A percentile compares a stretch with the other conserved stretches of the same genome.
These are phyloP conservation scores for Pulveroboletus sp. DNA, from an alignment of 768 basidiomycete genomes.

Conservation along the genomic window DNA sequence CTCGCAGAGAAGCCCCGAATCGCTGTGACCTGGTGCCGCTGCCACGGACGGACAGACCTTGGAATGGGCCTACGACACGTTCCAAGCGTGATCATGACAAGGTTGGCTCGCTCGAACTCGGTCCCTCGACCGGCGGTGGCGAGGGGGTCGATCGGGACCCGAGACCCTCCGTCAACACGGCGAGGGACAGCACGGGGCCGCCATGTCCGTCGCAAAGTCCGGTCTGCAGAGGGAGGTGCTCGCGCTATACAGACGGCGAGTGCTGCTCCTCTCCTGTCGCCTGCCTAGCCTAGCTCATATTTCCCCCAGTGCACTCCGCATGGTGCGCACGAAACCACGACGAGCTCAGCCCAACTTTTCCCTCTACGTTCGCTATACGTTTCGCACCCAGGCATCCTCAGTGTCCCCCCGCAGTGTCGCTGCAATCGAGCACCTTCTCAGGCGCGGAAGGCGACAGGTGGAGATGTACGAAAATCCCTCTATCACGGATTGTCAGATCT, in stretches of 20 bases:
- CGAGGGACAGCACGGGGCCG: background rate
- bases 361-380: slow-evolving; percentile 63
- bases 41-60: slow-evolving; percentile 7
- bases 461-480: slow-evolving; percentile 62
- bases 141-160: slow-evolving; percentile 10
- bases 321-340: slow-evolving; percentile 64
- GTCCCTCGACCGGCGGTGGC: slow-evolving; percentile 22
- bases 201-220: slow-evolving; percentile 35
- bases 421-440: slow-evolving; percentile 71
- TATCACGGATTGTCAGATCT: slow-evolving; percentile 74
- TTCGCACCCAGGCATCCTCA: slow-evolving; percentile 56
- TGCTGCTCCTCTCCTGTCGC: background rate
- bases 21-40: slow-evolving; percentile 1
- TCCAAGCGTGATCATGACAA: slow-evolving; percentile 18
- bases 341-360: slow-evolving; percentile 58
- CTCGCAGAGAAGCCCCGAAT: slow-evolving; percentile 13
- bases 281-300: slow-evolving; percentile 2
- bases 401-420: slow-evolving; percentile 64
- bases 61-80: slow-evolving; percentile 8
- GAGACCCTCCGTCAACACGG: background rate
- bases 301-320: slow-evolving; percentile 63
- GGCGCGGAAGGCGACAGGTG: slow-evolving; percentile 61
- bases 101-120: slow-evolving; percentile 1
- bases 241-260: slow-evolving; percentile 51
- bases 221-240: slow-evolving; percentile 53